Conservation (phyloP, 2,329 filamentous ascomycete genomes). For the Biscogniauxia mediterranea region DNA sequence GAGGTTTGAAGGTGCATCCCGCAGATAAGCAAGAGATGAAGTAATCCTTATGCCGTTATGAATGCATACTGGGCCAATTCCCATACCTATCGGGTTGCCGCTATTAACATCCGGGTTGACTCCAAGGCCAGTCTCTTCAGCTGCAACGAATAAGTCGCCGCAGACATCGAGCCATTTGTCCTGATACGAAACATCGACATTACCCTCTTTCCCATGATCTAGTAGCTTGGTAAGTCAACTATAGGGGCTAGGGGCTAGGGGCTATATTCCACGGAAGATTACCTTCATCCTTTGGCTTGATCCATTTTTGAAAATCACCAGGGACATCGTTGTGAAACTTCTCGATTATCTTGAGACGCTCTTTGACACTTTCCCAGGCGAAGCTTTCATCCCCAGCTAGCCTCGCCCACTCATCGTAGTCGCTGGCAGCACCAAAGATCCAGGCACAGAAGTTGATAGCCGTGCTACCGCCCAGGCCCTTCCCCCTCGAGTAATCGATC, state of each 20-base stretch:
- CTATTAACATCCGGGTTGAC: conserved; percentile 21
- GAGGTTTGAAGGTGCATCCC: conserved; percentile 11
- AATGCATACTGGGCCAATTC: conserved; percentile 23
- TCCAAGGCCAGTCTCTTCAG: conserved; percentile 13
- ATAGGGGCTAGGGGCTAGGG: neutral
- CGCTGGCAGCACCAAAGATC: conserved; percentile 46
- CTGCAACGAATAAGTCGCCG: conserved; percentile 14
- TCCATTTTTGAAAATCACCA: conserved; percentile 34
- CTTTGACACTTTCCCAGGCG: conserved; percentile 37
- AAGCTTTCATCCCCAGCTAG: conserved; percentile 48
- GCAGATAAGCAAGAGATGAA: conserved; percentile 39
- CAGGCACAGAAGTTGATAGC: conserved; percentile 45
- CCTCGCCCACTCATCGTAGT: conserved; percentile 51
- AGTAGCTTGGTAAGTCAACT: neutral
- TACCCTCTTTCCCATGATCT: conserved; percentile 22
- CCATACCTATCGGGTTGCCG: conserved; percentile 21
- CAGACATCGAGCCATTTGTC: conserved; percentile 14
- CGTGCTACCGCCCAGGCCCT: conserved; percentile 39
- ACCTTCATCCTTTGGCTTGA: conserved; percentile 24
- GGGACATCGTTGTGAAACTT: conserved; percentile 40
- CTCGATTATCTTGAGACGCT: conserved; percentile 46
- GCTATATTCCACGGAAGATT: neutral
- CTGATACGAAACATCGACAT: conserved; percentile 22
- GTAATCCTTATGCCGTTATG: conserved; percentile 39
- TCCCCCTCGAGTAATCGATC: conserved; percentile 41